Base-by-base conservation (phyloP, 2,329 filamentous ascomycete species). In the Epichloe uncinata region DNA sequence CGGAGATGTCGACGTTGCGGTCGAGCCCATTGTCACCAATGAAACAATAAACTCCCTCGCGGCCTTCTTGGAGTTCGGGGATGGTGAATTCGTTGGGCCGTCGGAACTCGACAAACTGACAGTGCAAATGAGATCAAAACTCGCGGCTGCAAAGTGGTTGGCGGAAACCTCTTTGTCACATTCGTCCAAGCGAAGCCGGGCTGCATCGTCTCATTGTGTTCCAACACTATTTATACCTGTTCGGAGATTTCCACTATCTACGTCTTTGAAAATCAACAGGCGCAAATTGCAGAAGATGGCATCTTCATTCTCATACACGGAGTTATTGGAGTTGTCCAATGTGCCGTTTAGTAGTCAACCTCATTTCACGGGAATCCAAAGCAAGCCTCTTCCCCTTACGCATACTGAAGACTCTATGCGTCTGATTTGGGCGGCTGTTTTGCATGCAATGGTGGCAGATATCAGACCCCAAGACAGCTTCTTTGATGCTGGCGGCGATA, bases 1-100 rank as follows among this genome's bases (percentile, higher is more conserved):
- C 3, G 67, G 64, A 6, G 66, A 68, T 0, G 61, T 74, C 1
- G 74, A 77, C 49, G 71, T 75, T 0, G 68, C 71, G 9, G 70
- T 77, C 3, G 73, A 78, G 46, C 64, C 65, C 1, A 62, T 78
- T 50, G 65, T 63, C 1, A 75, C 74, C 41, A 68, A 66, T 42
- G 71, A 74, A 42, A 58, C 64, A 1, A 62, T 63, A 0, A 65
- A 67, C 1, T 57, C 73, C 0, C 63, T 78, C 0, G 70, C 69
- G 2, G 73, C 72, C 0, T 78, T 77, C 50, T 53, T 77, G n/a
- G 73, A 76, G 53, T 61, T 77, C 6, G 70, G 71, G 3, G 66
- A 70, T 3, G 58, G 61, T 3, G 56, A 67, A 2, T 65, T 65
- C 46, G 62, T 65, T 4, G 67, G 62, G 1, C 60, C 63, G 2